phyloP scores from a whole-genome alignment of 768 basidiomycete species.

The Kwoniella shandongensis region DNA sequence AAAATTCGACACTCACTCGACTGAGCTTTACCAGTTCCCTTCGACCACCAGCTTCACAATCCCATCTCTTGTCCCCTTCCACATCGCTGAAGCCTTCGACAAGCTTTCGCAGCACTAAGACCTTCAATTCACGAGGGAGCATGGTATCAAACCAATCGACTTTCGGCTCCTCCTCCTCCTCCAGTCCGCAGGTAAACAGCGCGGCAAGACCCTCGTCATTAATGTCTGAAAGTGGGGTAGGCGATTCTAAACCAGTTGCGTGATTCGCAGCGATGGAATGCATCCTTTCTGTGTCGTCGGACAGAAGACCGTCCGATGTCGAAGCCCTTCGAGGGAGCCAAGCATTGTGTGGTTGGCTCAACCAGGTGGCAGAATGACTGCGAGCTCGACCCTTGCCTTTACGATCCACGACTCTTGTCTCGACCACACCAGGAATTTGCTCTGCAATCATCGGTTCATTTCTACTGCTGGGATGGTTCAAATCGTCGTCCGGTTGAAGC shows the following conservation, averaged over 20 bases:
- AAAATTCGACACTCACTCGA: conserved; percentile 24
- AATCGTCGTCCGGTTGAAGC: no score
- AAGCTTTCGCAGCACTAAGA: conserved; percentile 27
- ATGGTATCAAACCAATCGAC: conserved; percentile 25
- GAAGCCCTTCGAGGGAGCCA: no score
- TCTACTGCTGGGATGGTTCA: no score
- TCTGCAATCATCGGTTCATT: no score
- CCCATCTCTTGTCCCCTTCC: conserved; percentile 19
- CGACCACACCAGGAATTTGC: no score
- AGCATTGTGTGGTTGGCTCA: no score
- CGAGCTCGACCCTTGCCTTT: no score
- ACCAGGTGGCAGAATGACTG: no score
- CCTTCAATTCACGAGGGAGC: conserved; percentile 34
- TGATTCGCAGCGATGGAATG: conserved; percentile 3
- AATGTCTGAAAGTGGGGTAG: conserved; percentile 8
- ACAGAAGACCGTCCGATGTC: no score
- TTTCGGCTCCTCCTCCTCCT: conserved; percentile 1
- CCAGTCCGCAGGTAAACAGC: not conserved
- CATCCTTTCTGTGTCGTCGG: no score
- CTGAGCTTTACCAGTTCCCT: conserved; percentile 38
- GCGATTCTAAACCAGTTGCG: not conserved
- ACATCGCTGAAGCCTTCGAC: conserved; percentile 3
- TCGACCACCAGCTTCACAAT: conserved; percentile 27
- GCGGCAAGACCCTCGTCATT: not conserved
- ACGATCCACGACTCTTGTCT: no score